Evolutionary conservation across 1,284 basidiomycete genomes (phyloP).

Genomic region (Coniferiporia sulphurascens): DNA sequence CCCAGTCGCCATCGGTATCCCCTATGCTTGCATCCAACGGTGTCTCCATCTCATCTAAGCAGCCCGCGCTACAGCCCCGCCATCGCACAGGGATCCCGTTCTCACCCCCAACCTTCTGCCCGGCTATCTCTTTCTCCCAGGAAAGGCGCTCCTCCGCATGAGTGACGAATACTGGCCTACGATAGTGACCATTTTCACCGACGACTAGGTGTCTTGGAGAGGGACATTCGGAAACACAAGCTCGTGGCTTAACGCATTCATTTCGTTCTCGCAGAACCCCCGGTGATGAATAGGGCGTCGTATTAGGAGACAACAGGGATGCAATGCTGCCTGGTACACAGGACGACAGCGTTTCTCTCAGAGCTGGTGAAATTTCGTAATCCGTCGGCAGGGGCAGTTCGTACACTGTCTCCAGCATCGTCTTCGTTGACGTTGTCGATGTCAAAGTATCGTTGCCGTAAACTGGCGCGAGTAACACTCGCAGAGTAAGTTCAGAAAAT

Average conservation of each 20-base stretch:
- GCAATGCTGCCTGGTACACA: slow-evolving; percentile 16
- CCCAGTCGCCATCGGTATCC: slow-evolving; percentile 18
- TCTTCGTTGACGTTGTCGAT: neutral
- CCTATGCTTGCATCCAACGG: slow-evolving; percentile 3
- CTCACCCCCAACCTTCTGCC: slow-evolving; percentile 43
- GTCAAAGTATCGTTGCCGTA: neutral
- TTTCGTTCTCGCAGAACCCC: neutral
- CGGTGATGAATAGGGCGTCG: neutral
- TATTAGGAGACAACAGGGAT: neutral
- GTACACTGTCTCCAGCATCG: slow-evolving; percentile 11
- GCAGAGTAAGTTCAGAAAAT: slow-evolving; percentile 9
- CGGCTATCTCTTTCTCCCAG: slow-evolving; percentile 57
- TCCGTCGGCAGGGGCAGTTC: slow-evolving; percentile 11
- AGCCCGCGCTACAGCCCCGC: slow-evolving; percentile 60
- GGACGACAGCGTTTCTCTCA: slow-evolving; percentile 7
- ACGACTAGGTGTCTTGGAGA: slow-evolving; percentile 41
- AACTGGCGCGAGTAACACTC: slow-evolving; percentile 11
- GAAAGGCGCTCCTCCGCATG: slow-evolving; percentile 59
- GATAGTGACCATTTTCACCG: slow-evolving; percentile 18
- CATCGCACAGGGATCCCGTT: slow-evolving; percentile 55
- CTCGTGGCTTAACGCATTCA: neutral
- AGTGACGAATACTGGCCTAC: slow-evolving; percentile 41
- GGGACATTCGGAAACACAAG: slow-evolving; percentile 42
- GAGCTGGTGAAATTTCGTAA: slow-evolving; percentile 2
- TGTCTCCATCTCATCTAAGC: slow-evolving; percentile 53